A percentile compares a stretch with the other conserved stretches of the same genome.
Evolutionary conservation across 495 filamentous ascomycete genomes (phyloP).

Genomic region (Penicillium malachiteum): DNA sequence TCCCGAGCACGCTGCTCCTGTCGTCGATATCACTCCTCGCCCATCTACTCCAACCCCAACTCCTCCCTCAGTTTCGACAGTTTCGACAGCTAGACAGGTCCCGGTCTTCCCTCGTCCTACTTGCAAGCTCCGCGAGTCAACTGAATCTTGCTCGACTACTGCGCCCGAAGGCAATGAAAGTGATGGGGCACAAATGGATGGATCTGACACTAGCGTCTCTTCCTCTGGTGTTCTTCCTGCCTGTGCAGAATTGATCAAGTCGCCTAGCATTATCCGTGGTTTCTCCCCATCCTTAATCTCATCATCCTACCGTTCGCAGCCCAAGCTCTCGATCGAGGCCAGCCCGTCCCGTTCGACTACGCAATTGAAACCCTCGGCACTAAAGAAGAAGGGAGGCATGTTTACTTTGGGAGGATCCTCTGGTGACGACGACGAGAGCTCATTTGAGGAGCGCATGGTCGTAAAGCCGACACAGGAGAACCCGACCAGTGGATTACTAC

Average conservation of each 20-base stretch:
- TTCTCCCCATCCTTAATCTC: conserved; percentile 80
- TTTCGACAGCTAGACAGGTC: conserved; percentile 28
- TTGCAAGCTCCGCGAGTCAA: conserved; percentile 39
- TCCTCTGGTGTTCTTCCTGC: conserved; percentile 35
- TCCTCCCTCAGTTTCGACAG: conserved; percentile 37
- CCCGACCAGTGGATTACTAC: conserved; percentile 53
- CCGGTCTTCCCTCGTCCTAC: conserved; percentile 16
- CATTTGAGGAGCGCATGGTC: conserved; percentile 66
- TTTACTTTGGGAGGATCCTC: conserved; percentile 78
- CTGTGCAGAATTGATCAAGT: conserved; percentile 51
- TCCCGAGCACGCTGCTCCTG: conserved; percentile 47
- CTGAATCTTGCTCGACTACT: conserved; percentile 54
- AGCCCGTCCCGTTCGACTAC: conserved; percentile 45
- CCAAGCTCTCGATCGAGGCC: conserved; percentile 49
- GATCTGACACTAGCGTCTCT: conserved; percentile 55
- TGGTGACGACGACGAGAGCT: conserved; percentile 78
- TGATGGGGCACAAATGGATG: conserved; percentile 34
- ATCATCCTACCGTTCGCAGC: conserved; percentile 66
- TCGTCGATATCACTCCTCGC: conserved; percentile 51
- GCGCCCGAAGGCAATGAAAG: conserved; percentile 52
- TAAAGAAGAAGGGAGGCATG: conserved; percentile 61
- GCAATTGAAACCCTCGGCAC: conserved; percentile 45
- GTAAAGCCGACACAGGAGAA: conserved; percentile 43
- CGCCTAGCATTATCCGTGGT: conserved; percentile 78
- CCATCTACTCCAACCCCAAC: conserved; percentile 45